A percentile compares a stretch with the other conserved stretches of the same genome.
Conservation (phyloP, 495 filamentous ascomycete genomes). For the Parachaetomium inaequale region DNA sequence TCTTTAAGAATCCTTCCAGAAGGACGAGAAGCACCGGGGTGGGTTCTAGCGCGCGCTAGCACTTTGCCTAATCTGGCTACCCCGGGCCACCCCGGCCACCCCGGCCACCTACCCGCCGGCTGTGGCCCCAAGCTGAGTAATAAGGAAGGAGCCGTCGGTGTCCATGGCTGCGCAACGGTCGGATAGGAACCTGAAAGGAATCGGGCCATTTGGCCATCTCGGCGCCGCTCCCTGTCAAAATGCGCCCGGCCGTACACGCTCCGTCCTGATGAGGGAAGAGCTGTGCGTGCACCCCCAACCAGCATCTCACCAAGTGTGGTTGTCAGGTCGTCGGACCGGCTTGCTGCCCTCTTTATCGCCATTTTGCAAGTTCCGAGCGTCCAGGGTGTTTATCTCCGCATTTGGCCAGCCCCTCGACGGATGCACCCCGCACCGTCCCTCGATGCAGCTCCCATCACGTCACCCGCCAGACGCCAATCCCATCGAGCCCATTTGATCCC, state of each 20-base stretch:
- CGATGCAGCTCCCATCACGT: background rate
- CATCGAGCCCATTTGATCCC: background rate
- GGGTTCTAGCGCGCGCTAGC: background rate
- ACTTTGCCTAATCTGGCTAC: constrained; percentile 12
- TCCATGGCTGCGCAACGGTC: too few relatives aligned
- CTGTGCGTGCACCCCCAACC: too few relatives aligned
- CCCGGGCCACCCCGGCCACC: constrained; percentile 11
- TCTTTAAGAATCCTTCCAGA: constrained; percentile 17
- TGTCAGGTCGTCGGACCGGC: background rate
- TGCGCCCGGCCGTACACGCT: background rate
- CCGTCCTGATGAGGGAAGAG: background rate
- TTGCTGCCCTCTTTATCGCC: too few relatives aligned
- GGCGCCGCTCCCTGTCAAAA: background rate
- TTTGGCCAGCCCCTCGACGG: background rate
- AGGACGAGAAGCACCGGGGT: background rate
- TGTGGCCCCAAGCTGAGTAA: too few relatives aligned
- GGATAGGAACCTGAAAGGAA: too few relatives aligned
- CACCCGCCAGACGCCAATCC: background rate
- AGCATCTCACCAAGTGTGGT: too few relatives aligned
- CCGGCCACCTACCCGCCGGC: too few relatives aligned
- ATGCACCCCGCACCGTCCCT: constrained; percentile 6
- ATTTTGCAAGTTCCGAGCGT: background rate
- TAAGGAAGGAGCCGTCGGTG: too few relatives aligned
- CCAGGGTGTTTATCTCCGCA: background rate
- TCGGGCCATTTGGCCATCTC: constrained; percentile 11